Base-by-base conservation (phyloP, 306 rosid species). In the Gastrolobium bilobum region DNA sequence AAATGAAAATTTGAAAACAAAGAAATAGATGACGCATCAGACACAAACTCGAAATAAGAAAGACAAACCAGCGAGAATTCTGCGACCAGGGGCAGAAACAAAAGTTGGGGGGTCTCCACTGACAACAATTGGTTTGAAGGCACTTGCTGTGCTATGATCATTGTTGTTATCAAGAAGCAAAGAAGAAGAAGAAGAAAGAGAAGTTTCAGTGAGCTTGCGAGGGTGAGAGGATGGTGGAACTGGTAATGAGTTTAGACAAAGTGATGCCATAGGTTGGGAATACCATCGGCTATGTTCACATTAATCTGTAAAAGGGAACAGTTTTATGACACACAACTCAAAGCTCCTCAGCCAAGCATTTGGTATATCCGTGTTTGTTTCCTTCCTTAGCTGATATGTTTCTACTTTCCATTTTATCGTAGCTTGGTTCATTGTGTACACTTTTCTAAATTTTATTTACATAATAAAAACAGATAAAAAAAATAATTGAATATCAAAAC, bases 11-110 rank as follows among this genome's bases (percentile, higher is more conserved):
- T 26, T 20, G 11, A 56, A 7, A 64, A 66, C 46, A 43, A 70
- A 29, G 2, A 20, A 48, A 29, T 0, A 58, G 5, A 40, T 61
- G 2, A 60, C 4, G 37, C n/a, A 58, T 60, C 33, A 4, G 47
- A 46, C 51, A 50, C 11, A 62, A 59, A 33, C 1, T 53, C 1
- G n/a, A 20, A 29, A 30, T 26, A 26, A 76, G 29, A 74, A 57
- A 79, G 13, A 81, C 90, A 46, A 87, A 95, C 96, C 98, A 13
- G 99, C 99, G 6, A 95, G 89, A 71, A 95, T 90, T 76, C 93
- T 87, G 85, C 97, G 97, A 71, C 90, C 97, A 26, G 99, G 99
- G 67, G 98, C 97, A 57, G 99, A 91, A 56, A 95, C 98, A 71
- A 81, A 87, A 71, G 96, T 95, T 7, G 99, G 98, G 2, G 99